These are phyloP conservation scores for Ambispora gerdemannii DNA, from an alignment of 192 early-diverging fungal species.

Conservation along the genomic window DNA sequence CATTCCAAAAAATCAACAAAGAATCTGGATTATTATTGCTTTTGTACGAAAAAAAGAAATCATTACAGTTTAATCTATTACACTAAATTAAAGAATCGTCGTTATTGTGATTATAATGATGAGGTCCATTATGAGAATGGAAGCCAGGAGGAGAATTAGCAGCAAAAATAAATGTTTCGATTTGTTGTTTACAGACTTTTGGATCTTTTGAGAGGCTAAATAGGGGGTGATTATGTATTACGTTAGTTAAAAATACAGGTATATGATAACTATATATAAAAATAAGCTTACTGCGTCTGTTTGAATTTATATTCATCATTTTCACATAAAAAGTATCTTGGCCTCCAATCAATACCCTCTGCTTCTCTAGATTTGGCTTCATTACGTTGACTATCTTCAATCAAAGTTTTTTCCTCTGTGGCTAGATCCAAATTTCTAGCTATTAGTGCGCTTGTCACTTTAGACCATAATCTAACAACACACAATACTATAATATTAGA, in stretches of 20 bases:
- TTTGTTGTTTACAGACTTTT: constrained; percentile 36
- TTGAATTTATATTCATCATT: constrained; percentile 45
- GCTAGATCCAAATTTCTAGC: constrained; percentile 65
- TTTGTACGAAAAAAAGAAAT: too few species aligned
- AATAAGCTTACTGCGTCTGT: constrained; percentile 40
- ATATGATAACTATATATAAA: too few species aligned
- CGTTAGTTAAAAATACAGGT: too few species aligned
- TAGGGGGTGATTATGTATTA: too few species aligned
- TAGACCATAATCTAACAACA: constrained; percentile 58
- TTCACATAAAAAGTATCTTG: constrained; percentile 60
- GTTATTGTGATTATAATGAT: constrained; percentile 7
- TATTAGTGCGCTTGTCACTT: constrained; percentile 67
- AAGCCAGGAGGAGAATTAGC: constrained; percentile 12
- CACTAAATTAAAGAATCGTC: constrained; percentile 4
- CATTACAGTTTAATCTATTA: too few species aligned
- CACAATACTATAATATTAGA: not conserved
- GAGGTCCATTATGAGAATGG: constrained; percentile 16
- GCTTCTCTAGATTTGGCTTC: constrained; percentile 53
- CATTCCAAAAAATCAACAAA: constrained; percentile 23
- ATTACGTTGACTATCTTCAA: constrained; percentile 73
- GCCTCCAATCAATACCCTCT: constrained; percentile 50
- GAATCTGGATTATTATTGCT: constrained; percentile 35
- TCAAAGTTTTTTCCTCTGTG: constrained; percentile 62
- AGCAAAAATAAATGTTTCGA: constrained; percentile 34
- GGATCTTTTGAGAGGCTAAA: constrained; percentile 41